Evolutionary conservation across 345 rosid species (phyloP).

Genomic region (Eutrema heterophyllum): DNA sequence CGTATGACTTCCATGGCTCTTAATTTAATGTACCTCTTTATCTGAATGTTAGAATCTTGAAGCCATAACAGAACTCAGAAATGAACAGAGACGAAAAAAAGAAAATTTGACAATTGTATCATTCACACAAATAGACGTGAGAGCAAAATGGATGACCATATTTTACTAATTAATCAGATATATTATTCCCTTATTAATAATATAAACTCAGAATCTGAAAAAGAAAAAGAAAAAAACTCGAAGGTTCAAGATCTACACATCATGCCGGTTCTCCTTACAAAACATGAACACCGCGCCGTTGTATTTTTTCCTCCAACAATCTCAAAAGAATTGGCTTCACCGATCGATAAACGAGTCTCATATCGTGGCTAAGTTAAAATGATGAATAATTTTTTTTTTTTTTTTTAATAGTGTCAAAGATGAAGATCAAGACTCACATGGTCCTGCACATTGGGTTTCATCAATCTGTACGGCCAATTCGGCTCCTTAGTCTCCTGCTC

Average conservation of each 20-base stretch:
- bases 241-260: constrained; percentile 24
- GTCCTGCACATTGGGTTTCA: constrained; percentile 53
- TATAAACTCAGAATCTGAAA: constrained; percentile 18
- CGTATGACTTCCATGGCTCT: constrained; percentile 23
- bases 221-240: not conserved
- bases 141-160: not conserved
- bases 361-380: constrained; percentile 15
- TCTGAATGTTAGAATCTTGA: constrained; percentile 9
- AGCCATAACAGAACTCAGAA: constrained; percentile 21
- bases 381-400: not conserved
- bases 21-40: constrained; percentile 12
- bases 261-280: constrained; percentile 1
- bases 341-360: constrained; percentile 3
- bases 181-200: not conserved
- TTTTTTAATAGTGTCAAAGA: constrained; percentile 63
- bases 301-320: not conserved
- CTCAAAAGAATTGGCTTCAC: constrained; percentile 5
- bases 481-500: constrained; percentile 17
- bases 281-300: not conserved
- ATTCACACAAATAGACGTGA: constrained; percentile 5
- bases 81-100: not conserved
- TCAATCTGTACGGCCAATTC: constrained; percentile 28
- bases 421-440: constrained; percentile 98
- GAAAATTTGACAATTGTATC: not conserved
- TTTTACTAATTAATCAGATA: not conserved